Percentiles rank a stretch among this genome's conserved stretches.
Evolutionary conservation across 495 filamentous ascomycete species (phyloP).

Genomic region (Stereocaulon alpinum): DNA sequence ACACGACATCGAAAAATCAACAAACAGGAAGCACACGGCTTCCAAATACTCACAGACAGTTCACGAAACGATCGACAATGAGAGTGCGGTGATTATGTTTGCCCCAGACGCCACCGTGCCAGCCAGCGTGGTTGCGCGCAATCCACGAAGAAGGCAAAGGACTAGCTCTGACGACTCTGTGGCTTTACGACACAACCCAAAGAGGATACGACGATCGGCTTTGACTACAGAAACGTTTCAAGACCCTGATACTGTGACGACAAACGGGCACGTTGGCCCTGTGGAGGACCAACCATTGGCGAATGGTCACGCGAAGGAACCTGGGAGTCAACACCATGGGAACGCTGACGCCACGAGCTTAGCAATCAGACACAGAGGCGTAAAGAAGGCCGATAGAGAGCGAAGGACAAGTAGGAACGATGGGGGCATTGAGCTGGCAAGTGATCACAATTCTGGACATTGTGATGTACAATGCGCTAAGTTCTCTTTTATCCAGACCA

Average conservation of each 20-base stretch:
- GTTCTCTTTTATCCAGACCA: constrained; percentile 45
- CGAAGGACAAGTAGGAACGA: constrained; percentile 41
- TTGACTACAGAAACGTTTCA: constrained; percentile 46
- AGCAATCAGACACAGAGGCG: constrained; percentile 51
- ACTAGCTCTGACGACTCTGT: constrained; percentile 54
- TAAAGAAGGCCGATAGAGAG: constrained; percentile 43
- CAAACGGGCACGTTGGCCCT: constrained; percentile 21
- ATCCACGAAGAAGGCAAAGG: constrained; percentile 56
- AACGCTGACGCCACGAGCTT: constrained; percentile 37
- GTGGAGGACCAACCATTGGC: constrained; percentile 28
- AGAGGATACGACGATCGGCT: constrained; percentile 53
- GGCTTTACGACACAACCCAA: constrained; percentile 55
- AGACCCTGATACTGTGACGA: constrained; percentile 17
- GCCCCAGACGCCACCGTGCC: constrained; percentile 41
- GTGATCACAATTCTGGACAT: constrained; percentile 22
- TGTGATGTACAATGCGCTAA: constrained; percentile 1
- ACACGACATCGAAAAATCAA: constrained; percentile 9
- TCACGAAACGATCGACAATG: neutral
- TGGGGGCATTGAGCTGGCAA: constrained; percentile 53
- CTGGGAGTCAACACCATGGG: constrained; percentile 37
- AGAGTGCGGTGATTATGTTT: constrained; percentile 43
- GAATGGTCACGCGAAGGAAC: constrained; percentile 30
- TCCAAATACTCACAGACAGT: neutral
- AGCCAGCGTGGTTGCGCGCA: constrained; percentile 41
- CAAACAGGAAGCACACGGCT: neutral